These are phyloP conservation scores for Crucihimalaya himalaica DNA, from an alignment of 345 rosid genomes.

Conservation along the genomic window DNA sequence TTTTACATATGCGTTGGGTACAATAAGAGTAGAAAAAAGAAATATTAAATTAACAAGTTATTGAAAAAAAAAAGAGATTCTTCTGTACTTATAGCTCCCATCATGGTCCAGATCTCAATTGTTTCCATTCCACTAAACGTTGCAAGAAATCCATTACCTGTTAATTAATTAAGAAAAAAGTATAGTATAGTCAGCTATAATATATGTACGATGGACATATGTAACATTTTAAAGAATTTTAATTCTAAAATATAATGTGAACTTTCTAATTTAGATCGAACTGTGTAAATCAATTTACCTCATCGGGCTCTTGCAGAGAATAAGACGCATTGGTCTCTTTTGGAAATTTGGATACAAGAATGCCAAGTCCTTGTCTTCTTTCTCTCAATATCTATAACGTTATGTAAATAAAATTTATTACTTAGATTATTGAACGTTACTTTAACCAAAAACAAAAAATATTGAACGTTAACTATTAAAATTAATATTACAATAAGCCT, in stretches of 20 bases:
- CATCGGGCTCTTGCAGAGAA: conserved; percentile 76
- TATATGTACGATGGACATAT: background rate
- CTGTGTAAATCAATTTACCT: conserved; percentile 36
- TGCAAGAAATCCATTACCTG: conserved; percentile 75
- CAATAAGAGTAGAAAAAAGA: conserved; percentile 3
- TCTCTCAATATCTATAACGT: conserved; percentile 60
- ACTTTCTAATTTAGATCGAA: background rate
- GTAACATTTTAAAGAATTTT: background rate
- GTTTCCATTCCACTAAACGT: conserved; percentile 69
- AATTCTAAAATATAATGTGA: background rate
- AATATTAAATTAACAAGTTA: conserved; percentile 32
- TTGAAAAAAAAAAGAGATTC: conserved; percentile 8
- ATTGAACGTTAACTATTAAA: background rate
- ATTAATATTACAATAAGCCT: conserved; percentile 11
- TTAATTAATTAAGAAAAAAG: conserved; percentile 1
- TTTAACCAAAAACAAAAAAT: too few relatives aligned
- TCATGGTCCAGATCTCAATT: conserved; percentile 38
- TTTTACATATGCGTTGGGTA: conserved; percentile 28
- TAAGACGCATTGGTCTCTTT: conserved; percentile 92
- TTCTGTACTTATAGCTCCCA: conserved; percentile 12
- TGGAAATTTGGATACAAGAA: conserved; percentile 86
- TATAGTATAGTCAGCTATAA: background rate
- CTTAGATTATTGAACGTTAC: background rate
- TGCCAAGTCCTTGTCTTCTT: conserved; percentile 86
- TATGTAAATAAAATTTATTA: background rate